Evolutionary conservation across 495 filamentous ascomycete genomes (phyloP).

Genomic region (Talaromyces stipitatus): DNA sequence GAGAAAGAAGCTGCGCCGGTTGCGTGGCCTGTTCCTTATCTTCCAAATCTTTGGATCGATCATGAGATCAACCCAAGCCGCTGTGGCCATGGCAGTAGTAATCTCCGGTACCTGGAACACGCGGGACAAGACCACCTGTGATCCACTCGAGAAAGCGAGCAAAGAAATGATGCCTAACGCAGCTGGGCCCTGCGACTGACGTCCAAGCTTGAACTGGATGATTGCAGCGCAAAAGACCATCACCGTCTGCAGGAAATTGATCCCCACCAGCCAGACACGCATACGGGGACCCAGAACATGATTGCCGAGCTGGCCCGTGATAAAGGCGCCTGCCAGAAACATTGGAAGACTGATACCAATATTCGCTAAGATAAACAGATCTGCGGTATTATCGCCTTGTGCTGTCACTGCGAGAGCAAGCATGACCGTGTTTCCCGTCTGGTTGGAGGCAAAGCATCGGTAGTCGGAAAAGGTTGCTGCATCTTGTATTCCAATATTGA

Average conservation of each 20-base stretch:
- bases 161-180: conserved; percentile 40
- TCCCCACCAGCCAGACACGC: not conserved
- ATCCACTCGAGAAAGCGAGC: conserved; percentile 49
- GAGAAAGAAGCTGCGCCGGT: conserved; percentile 46
- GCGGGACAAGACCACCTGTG: conserved; percentile 50
- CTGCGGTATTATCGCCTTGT: not conserved
- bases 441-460: conserved; percentile 58
- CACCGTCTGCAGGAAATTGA: not conserved
- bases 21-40: conserved; percentile 39
- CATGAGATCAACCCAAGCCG: conserved; percentile 53
- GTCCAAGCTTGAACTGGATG: conserved; percentile 11
- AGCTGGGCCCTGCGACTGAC: conserved; percentile 18
- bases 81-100: conserved; percentile 60
- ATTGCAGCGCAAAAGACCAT: not conserved
- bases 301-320: conserved; percentile 41
- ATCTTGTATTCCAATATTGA: conserved; percentile 46
- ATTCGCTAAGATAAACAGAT: conserved; percentile 17
- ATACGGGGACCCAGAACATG: not conserved
- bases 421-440: conserved; percentile 57
- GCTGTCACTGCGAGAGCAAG: conserved; percentile 32
- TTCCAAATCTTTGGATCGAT: conserved; percentile 43
- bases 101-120: conserved; percentile 52
- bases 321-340: conserved; percentile 45
- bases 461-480: conserved; percentile 54
- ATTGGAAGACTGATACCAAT: conserved; percentile 45